Base-by-base conservation (phyloP, 306 rosid species). In the Quercus wislizeni region DNA sequence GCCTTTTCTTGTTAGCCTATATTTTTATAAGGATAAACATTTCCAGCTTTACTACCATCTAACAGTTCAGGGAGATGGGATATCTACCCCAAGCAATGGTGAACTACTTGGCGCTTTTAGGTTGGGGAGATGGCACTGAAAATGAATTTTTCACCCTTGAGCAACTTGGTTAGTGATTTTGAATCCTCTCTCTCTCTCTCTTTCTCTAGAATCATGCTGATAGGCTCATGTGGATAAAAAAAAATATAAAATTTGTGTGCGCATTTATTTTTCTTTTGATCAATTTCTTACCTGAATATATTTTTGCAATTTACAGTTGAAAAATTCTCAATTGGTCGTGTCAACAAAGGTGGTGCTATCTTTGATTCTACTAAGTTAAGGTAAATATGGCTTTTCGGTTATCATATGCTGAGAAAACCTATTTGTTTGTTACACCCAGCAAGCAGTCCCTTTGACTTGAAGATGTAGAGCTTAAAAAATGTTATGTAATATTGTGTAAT, bases 91-190 rank as follows among this genome's bases (percentile, higher is more conserved):
- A 92, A 86, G 97, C 91, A 85, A 89, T 95, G 96, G 95, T 86
- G 79, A 95, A 95, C 88, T 95, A 95, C 89, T 86, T 95, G 76
- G 97, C 99, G 57, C 83, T 95, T 72, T 90, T 95, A 89, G 98
- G 99, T 77, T 95, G 99, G 99, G 97, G 99, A 2, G 98, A 95
- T 83, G 98, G 97, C 64, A 95, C 98, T 4, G 99, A 93, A 80
- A 91, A 95, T 80, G 98, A 95, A 81, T 95, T 95, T 83, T 95
- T 86, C 83, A 77, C 90, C 59, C 85, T 91, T 58, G 88, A 89
- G 75, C 91, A 93, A 77, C 99, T 95, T 63, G 98, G 99, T 95
- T 78, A 69, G 96, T 85, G 73, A 74, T 69, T 57, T 63, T 49
- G 28, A 46, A 43, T 70, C 69, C 31, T 68, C 55, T 41, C 58